phyloP scores from a whole-genome alignment of 2,329 filamentous ascomycete species.

The Cadophora sp. region DNA sequence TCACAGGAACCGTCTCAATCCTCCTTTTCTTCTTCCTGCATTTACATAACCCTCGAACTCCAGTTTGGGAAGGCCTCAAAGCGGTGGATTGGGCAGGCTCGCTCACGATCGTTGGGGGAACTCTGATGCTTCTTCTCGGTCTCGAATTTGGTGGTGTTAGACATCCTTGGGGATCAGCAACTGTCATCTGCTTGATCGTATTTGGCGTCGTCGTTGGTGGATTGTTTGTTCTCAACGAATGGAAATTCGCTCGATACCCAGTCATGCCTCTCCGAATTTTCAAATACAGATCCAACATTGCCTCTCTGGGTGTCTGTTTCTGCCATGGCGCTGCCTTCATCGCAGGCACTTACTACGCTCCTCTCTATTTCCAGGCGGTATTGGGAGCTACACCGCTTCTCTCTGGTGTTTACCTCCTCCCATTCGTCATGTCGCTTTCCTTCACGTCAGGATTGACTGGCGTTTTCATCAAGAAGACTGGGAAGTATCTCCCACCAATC shows the following conservation, averaged over 20 bases:
- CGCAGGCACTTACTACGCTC: conserved; percentile 36
- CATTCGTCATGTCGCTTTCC: conserved; percentile 72
- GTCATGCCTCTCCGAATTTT: conserved; percentile 78
- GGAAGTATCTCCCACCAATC: conserved; percentile 69
- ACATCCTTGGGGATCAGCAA: conserved; percentile 59
- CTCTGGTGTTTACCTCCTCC: conserved; percentile 78
- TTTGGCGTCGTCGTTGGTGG: conserved; percentile 64
- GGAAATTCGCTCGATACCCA: conserved; percentile 75
- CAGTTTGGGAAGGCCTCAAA: conserved; percentile 65
- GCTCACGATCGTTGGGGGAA: conserved; percentile 69
- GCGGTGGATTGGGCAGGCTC: conserved; percentile 68
- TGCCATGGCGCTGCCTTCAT: conserved; percentile 66
- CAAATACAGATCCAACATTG: conserved; percentile 67
- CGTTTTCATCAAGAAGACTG: conserved; percentile 66
- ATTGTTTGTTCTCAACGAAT: conserved; percentile 74
- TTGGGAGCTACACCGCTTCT: conserved; percentile 60
- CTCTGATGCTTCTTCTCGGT: conserved; percentile 85
- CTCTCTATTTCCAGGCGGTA: conserved; percentile 77
- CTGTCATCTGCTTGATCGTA: conserved; percentile 57
- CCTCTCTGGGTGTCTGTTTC: conserved; percentile 72
- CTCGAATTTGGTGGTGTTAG: conserved; percentile 83
- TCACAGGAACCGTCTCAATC: conserved; percentile 49
- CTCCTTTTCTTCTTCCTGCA: conserved; percentile 68
- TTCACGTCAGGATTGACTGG: conserved; percentile 65
- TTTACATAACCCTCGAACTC: conserved; percentile 70